Evolutionary conservation across 805 yeast species (phyloP), one percentile per base, ranked within the genome.

Genomic region (Vanderwaltozyma yarrowii): DNA sequence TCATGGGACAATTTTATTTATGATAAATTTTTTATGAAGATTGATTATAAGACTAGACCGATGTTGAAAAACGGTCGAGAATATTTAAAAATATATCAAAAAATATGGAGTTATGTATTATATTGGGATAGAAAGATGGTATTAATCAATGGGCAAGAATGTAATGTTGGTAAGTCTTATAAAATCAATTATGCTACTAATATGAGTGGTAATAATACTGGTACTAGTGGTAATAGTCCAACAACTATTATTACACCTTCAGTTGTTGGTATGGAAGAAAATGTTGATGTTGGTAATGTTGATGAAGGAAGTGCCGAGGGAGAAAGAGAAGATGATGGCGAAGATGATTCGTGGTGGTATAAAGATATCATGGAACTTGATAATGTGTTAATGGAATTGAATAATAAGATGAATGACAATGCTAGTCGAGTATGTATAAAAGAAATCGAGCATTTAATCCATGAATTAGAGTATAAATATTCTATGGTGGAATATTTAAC

Each of bases 81-180:
- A 4, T 47, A 53, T 28, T 13, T 28, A 27, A 38, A 35, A 11
- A 29, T 50, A 3, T 52, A 43, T 32, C 45, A 43, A 30, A 45
- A 37, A 30, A 45, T 56, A 10, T 58, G 61, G 61, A 30, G 50
- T 12, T 47, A 48, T 30, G 49, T 54, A 6, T 24, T 58, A 15
- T 45, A 36, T 37, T 56, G 58, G 60, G 62, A 58, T 35, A 49
- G 62, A 28, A 58, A 58, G 21, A 37, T 52, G 44, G 41, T 49
- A 10, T 35, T 58, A 7, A 37, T 53, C 9, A 55, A 47, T 30
- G 62, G 62, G 11, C 53, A 47, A 34, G 60, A 54, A 35, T 53
- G 58, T 38, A 36, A 44, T 11, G 44, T 53, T 13, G 50, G 48
- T 9, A 55, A 51, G 34, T 41, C 60, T 3, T 49, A 8, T 42